phyloP scores from a whole-genome alignment of 495 filamentous ascomycete species.

The Talaromyces nanjingensis region DNA sequence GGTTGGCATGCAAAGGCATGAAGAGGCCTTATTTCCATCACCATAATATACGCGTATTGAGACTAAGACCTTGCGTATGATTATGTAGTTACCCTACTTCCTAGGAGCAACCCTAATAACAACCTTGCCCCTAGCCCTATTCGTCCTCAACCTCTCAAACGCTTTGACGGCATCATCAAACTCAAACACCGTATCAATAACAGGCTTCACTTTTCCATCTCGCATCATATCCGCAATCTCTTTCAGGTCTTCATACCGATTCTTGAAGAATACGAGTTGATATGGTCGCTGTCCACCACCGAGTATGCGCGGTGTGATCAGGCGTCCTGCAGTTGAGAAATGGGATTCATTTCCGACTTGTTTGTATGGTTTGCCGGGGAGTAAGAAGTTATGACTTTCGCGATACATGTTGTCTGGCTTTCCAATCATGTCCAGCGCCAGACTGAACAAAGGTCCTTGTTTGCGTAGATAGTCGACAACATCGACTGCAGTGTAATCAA shows the following conservation, averaged over 20 bases:
- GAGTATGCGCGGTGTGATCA: constrained; percentile 47
- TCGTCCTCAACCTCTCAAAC: constrained; percentile 54
- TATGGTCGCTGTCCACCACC: constrained; percentile 59
- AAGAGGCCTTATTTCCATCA: not conserved
- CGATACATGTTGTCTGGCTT: constrained; percentile 44
- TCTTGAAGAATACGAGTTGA: constrained; percentile 33
- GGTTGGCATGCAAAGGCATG: not conserved
- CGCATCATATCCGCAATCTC: constrained; percentile 53
- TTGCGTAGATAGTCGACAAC: constrained; percentile 40
- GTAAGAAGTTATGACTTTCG: constrained; percentile 47
- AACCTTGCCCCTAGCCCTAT: constrained; percentile 62
- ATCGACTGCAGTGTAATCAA: constrained; percentile 58
- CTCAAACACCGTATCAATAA: constrained; percentile 53
- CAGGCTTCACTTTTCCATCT: constrained; percentile 53
- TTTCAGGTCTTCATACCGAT: constrained; percentile 37
- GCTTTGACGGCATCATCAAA: constrained; percentile 58
- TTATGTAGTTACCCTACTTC: not conserved
- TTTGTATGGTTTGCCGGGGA: constrained; percentile 45
- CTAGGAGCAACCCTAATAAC: constrained; percentile 46
- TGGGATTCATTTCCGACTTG: constrained; percentile 44
- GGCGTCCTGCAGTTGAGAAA: constrained; percentile 18
- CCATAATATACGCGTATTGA: not conserved
- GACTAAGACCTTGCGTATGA: not conserved
- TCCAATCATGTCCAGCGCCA: constrained; percentile 58
- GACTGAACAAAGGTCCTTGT: constrained; percentile 45